phyloP scores from a whole-genome alignment of 345 rosid genomes.

The Firmiana major region DNA sequence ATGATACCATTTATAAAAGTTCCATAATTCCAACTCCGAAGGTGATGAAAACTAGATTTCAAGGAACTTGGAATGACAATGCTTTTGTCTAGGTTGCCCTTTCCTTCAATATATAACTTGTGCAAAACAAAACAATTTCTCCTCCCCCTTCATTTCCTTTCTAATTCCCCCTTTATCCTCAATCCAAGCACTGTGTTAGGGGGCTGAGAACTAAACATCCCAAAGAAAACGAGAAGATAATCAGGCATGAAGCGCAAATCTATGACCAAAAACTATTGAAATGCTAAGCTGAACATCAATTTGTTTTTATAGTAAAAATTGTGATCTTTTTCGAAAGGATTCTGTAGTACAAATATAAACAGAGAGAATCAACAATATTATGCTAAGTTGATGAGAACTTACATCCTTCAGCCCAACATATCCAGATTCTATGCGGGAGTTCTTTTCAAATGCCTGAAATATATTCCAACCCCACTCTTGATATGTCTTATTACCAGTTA shows the following conservation, averaged over 20 bases:
- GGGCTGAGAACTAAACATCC: background rate
- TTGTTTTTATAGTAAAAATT: background rate
- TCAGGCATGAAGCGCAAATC: background rate
- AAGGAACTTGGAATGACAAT: background rate
- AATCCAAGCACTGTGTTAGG: background rate
- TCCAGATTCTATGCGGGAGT: constrained; percentile 83
- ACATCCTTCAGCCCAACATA: constrained; percentile 97
- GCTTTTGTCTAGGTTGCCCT: background rate
- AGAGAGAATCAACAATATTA: background rate
- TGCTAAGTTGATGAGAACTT: constrained; percentile 23
- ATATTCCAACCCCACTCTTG: constrained; percentile 99
- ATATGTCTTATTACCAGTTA: constrained; percentile 91
- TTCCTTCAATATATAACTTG: background rate
- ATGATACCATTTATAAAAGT: background rate
- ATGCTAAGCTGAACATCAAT: background rate
- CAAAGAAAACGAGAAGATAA: background rate
- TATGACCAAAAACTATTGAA: background rate
- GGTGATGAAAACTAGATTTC: background rate
- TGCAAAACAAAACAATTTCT: background rate
- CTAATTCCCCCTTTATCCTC: background rate
- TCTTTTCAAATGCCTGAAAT: constrained; percentile 91
- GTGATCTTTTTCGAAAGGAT: background rate
- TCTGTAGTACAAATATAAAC: background rate
- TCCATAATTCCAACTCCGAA: background rate
- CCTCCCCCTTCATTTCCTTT: background rate